These are phyloP conservation scores for Talaromyces amestolkiae DNA, from an alignment of 2,329 filamentous ascomycete species.

Conservation along the genomic window DNA sequence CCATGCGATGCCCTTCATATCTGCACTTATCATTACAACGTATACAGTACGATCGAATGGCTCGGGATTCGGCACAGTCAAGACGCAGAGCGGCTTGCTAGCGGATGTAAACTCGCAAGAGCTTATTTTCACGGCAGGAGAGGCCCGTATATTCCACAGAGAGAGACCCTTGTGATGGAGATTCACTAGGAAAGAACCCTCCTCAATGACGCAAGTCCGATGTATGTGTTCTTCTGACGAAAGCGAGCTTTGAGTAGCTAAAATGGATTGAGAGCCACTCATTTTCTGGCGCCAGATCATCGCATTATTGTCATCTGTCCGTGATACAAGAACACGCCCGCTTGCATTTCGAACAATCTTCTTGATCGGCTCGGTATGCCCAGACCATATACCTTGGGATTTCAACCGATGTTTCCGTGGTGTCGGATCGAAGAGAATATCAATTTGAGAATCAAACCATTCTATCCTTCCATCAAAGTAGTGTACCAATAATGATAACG, in stretches of 20 bases:
- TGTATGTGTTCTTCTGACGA: constrained; percentile 69
- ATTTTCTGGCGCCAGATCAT: constrained; percentile 75
- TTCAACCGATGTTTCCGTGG: constrained; percentile 59
- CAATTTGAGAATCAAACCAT: constrained; percentile 74
- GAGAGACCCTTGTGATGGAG: constrained; percentile 68
- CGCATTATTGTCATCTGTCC: constrained; percentile 73
- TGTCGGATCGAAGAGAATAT: constrained; percentile 74
- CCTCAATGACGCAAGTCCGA: constrained; percentile 72
- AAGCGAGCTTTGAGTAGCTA: constrained; percentile 68
- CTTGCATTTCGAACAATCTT: constrained; percentile 85
- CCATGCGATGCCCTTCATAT: constrained; percentile 78
- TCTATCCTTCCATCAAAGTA: constrained; percentile 82
- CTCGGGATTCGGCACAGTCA: constrained; percentile 65
- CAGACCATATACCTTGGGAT: constrained; percentile 71
- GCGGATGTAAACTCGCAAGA: constrained; percentile 57
- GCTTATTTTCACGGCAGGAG: constrained; percentile 59
- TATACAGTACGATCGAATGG: constrained; percentile 59
- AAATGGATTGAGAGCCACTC: constrained; percentile 50
- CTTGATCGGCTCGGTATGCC: constrained; percentile 74
- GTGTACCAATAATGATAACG: constrained; percentile 73
- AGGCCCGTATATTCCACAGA: constrained; percentile 73
- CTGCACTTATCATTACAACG: constrained; percentile 77
- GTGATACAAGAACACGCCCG: constrained; percentile 75
- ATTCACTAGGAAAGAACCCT: constrained; percentile 78
- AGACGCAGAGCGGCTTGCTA: constrained; percentile 75